A percentile compares a stretch with the other conserved stretches of the same genome.
phyloP scores from a whole-genome alignment of 2,329 filamentous ascomycete genomes.

The Beauveria brongniartii region DNA sequence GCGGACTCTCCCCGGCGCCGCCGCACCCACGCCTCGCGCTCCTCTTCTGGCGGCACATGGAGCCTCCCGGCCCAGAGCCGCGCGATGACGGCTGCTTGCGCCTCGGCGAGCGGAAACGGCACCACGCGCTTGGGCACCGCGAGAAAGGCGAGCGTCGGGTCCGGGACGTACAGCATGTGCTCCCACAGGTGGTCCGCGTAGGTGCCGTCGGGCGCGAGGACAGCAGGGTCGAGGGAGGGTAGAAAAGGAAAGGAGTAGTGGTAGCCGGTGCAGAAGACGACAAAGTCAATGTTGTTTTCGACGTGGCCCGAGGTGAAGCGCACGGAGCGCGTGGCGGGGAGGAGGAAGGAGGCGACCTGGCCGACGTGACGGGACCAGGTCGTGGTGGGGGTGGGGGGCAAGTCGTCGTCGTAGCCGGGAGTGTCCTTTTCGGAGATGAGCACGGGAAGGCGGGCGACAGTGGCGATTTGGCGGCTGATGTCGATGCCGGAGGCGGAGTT shows the following conservation, averaged over 20 bases:
- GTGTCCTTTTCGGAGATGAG: slow-evolving; percentile 43
- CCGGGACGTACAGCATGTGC: slow-evolving; percentile 58
- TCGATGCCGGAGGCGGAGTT: slow-evolving; percentile 66
- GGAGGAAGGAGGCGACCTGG: slow-evolving; percentile 38
- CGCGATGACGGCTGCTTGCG: slow-evolving; percentile 58
- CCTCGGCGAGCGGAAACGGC: slow-evolving; percentile 64
- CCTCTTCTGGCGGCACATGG: slow-evolving; percentile 39
- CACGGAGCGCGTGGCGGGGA: slow-evolving; percentile 38
- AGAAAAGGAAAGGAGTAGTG: slow-evolving; percentile 74
- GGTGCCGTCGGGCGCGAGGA: slow-evolving; percentile 52
- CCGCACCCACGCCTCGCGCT: slow-evolving; percentile 57
- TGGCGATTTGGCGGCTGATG: slow-evolving; percentile 56
- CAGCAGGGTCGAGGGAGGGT: slow-evolving; percentile 30
- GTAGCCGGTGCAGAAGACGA: slow-evolving; percentile 83
- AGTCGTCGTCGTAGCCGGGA: slow-evolving; percentile 13
- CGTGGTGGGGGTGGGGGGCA: slow-evolving; percentile 18
- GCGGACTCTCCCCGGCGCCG: slow-evolving; percentile 36
- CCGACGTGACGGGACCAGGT: slow-evolving; percentile 27
- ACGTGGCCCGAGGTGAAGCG: slow-evolving; percentile 55
- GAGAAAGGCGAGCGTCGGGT: slow-evolving; percentile 59
- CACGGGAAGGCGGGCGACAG: slow-evolving; percentile 44
- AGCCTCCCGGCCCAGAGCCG: slow-evolving; percentile 59
- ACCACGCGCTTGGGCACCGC: slow-evolving; percentile 60
- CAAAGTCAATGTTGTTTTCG: slow-evolving; percentile 58
- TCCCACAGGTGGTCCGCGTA: slow-evolving; percentile 62